Evolutionary conservation across 176 grass and related monocot species (phyloP).

Genomic region (Luzula sylvatica): DNA sequence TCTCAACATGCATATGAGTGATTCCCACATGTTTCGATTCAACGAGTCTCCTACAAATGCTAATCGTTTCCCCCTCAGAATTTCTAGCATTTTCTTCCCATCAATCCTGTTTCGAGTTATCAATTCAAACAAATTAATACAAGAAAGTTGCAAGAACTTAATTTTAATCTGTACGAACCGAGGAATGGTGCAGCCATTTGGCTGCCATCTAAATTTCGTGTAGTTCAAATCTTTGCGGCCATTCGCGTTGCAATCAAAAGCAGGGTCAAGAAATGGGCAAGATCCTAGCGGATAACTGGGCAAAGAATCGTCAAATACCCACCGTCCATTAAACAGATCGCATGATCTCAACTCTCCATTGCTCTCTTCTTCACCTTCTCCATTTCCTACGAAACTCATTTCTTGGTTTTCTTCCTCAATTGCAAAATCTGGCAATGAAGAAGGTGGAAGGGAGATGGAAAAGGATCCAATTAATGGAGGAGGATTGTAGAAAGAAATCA

Average conservation of each 20-base stretch:
- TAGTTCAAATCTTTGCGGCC: constrained; percentile 58
- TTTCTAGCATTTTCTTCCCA: constrained; percentile 71
- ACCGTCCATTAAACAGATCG: constrained; percentile 65
- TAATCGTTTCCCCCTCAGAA: constrained; percentile 60
- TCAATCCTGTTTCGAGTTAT: constrained; percentile 43
- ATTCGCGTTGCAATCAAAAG: constrained; percentile 78
- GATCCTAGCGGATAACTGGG: constrained; percentile 69
- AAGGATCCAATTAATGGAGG: background rate
- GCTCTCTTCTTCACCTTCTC: background rate
- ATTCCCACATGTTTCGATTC: constrained; percentile 99
- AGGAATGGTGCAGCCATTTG: constrained; percentile 56
- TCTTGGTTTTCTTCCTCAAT: background rate
- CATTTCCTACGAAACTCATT: too few species aligned
- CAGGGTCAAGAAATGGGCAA: constrained; percentile 76
- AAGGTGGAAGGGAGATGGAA: background rate
- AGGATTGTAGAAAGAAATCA: constrained; percentile 10
- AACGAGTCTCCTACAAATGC: constrained; percentile 84
- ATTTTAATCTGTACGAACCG: constrained; percentile 21
- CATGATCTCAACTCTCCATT: constrained; percentile 15
- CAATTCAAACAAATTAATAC: background rate
- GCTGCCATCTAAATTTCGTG: constrained; percentile 80
- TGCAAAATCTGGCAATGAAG: background rate
- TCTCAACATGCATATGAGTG: constrained; percentile 70
- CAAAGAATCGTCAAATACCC: constrained; percentile 59
- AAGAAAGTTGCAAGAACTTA: background rate